Percentiles rank a stretch among this genome's conserved stretches.
These are phyloP conservation scores for barley (Hordeum vulgare) DNA, from an alignment of 176 grass and related monocot species.

Conservation along the genomic window MorexV3_pseudomolecules_assembly NC_058520.1:93080006-93080505, in stretches of 20 bases:
- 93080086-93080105: background rate
- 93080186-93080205: constrained; percentile 38
- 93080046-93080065: background rate
- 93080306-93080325: constrained; percentile 54
- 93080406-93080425: background rate
- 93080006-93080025: no score
- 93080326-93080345: constrained; percentile 10
- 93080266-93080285: constrained; percentile 46
- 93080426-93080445: no score
- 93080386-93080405: constrained; percentile 12
- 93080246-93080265: constrained; percentile 43
- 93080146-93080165: constrained; percentile 4
- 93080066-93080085: background rate
- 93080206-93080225: constrained; percentile 44
- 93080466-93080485: no score
- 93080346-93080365: background rate
- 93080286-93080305: constrained; percentile 20
- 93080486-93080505: no score
- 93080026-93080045: background rate
- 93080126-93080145: background rate
- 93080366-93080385: constrained; percentile 17
- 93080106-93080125: background rate
- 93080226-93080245: constrained; percentile 29
- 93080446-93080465: no score
- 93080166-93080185: constrained; percentile 11